Percentiles rank a stretch among this genome's conserved stretches.
phyloP scores from a whole-genome alignment of 2,329 filamentous ascomycete genomes.

The Colletotrichum higginsianum region DNA sequence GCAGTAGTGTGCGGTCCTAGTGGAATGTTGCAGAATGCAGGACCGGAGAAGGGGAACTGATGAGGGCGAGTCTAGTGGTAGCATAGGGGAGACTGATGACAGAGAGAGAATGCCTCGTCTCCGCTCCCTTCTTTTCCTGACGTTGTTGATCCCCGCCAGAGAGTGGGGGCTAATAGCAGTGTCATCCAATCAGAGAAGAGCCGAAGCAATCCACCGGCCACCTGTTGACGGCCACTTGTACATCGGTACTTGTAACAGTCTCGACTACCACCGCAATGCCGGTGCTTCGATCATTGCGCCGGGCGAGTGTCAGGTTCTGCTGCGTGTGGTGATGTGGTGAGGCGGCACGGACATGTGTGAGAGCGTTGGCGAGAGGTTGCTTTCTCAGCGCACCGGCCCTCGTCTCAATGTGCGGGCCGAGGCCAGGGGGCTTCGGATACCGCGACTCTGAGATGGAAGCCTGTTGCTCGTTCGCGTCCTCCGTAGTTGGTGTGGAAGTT shows the following conservation, averaged over 20 bases:
- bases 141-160: slow-evolving; percentile 18
- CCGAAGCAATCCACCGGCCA: slow-evolving; percentile 31
- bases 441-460: slow-evolving; percentile 5
- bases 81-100: too few relatives aligned
- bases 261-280: not conserved
- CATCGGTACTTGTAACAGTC: slow-evolving; percentile 2
- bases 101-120: not conserved
- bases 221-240: slow-evolving; percentile 29
- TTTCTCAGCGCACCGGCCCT: slow-evolving; percentile 1
- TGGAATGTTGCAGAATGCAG: slow-evolving; percentile 32
- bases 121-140: slow-evolving; percentile 22
- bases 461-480: not conserved
- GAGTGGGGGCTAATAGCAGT: slow-evolving; percentile 10
- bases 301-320: slow-evolving; percentile 16
- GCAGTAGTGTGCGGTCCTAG: slow-evolving; percentile 33
- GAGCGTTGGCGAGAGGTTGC: not conserved
- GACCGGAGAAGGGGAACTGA: slow-evolving; percentile 17
- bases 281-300: slow-evolving; percentile 7
- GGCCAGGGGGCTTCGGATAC: not conserved
- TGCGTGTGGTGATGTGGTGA: not conserved
- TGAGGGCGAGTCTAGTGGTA: not conserved
- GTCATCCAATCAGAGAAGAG: slow-evolving; percentile 19
- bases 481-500: not conserved
- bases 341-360: slow-evolving; percentile 7
- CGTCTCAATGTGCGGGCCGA: slow-evolving; percentile 14